Conservation (phyloP, 306 rosid species). For the Crataegus laevigata region DNA sequence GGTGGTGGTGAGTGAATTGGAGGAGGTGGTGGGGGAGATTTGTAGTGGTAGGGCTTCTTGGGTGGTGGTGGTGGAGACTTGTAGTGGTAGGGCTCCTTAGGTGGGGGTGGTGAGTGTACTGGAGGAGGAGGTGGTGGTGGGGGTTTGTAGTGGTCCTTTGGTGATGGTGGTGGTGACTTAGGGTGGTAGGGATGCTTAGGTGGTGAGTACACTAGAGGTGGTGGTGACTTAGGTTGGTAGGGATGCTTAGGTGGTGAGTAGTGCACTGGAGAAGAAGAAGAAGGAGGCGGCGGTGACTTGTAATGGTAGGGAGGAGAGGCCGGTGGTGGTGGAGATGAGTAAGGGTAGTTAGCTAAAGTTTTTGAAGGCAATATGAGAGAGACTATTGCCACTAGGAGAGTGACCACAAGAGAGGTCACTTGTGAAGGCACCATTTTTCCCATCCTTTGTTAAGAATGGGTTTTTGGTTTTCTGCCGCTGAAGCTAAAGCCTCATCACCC, state of each 20-base stretch:
- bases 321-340: constrained; percentile 51
- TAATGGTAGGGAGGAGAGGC: constrained; percentile 20
- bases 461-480: constrained; percentile 19
- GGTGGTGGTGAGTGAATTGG: no score
- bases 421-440: constrained; percentile 43
- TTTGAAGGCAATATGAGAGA: constrained; percentile 34
- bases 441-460: constrained; percentile 13
- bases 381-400: constrained; percentile 34
- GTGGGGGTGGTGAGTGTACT: neutral
- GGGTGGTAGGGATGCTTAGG: constrained; percentile 2
- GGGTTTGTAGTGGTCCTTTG: constrained; percentile 10
- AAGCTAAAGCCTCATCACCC: neutral
- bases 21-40: no score
- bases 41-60: no score
- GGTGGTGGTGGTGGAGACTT: no score
- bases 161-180: constrained; percentile 1
- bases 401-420: constrained; percentile 35
- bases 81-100: no score
- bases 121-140: constrained; percentile 5
- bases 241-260: constrained; percentile 2
- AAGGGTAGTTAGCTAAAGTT: constrained; percentile 34
- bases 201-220: constrained; percentile 19
- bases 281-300: no score
- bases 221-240: neutral
- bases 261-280: neutral